A percentile compares a stretch with the other conserved stretches of the same genome.
These are phyloP conservation scores for Spinacia oleracea DNA, from an alignment of 179 eudicot genomes.

Conservation along the genomic window DNA sequence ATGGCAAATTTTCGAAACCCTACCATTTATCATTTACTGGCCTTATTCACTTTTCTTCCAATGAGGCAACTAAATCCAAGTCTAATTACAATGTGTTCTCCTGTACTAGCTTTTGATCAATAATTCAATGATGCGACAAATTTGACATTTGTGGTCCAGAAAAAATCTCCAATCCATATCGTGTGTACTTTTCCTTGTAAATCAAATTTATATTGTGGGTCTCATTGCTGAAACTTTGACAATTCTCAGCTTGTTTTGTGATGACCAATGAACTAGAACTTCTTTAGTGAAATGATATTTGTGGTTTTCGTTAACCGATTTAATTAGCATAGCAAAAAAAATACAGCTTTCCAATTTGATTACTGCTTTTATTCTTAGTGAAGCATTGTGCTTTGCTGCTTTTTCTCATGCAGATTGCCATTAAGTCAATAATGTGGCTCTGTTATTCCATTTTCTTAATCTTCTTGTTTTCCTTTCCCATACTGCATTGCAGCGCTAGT, in stretches of 20 bases:
- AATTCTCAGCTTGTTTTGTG: not conserved
- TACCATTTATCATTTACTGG: not conserved
- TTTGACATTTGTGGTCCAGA: not conserved
- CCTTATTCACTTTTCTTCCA: not conserved
- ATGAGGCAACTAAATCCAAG: not conserved
- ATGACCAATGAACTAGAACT: not conserved
- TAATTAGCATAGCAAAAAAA: not conserved
- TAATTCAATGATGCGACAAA: not conserved
- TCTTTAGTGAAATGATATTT: not conserved
- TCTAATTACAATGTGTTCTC: too few relatives aligned
- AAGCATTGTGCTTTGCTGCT: not conserved
- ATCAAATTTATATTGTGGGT: not conserved
- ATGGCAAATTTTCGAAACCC: not conserved
- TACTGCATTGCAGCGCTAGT: not conserved
- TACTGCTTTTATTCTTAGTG: not conserved
- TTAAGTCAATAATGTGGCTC: not conserved
- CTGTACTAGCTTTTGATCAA: not conserved
- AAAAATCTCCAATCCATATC: not conserved
- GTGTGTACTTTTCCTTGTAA: not conserved
- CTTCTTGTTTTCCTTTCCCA: constrained; percentile 1
- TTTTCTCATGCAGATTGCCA: not conserved
- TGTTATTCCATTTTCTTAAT: constrained; percentile 3
- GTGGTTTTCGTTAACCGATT: too few relatives aligned
- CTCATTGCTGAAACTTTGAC: not conserved
- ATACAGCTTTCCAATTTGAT: not conserved